phyloP scores from a whole-genome alignment of 495 filamentous ascomycete genomes.

The Podospora didyma region DNA sequence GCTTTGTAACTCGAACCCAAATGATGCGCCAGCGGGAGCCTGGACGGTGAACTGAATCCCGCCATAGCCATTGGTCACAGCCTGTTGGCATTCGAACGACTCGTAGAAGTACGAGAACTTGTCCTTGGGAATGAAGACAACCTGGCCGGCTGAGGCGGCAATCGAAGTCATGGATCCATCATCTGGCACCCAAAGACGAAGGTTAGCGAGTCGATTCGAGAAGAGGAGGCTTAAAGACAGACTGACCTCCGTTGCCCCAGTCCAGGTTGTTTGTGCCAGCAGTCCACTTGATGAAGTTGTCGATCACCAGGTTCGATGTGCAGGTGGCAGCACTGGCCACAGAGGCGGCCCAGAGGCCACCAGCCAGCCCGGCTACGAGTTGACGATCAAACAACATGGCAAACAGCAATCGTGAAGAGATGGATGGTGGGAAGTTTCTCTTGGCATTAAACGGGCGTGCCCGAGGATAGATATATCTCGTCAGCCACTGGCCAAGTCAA shows the following conservation, averaged over 20 bases:
- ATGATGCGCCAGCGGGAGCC: constrained; percentile 45
- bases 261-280: constrained; percentile 46
- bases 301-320: constrained; percentile 48
- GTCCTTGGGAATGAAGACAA: constrained; percentile 49
- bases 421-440: background rate
- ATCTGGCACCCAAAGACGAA: constrained; percentile 35
- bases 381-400: constrained; percentile 21
- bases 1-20: constrained; percentile 54
- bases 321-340: constrained; percentile 31
- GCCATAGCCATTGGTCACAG: constrained; percentile 43
- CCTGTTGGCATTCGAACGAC: constrained; percentile 47
- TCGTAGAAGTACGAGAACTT: constrained; percentile 55
- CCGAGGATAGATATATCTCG: constrained; percentile 15
- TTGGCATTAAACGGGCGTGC: constrained; percentile 5
- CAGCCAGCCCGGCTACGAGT: constrained; percentile 23
- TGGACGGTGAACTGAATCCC: constrained; percentile 53
- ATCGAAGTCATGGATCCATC: constrained; percentile 53
- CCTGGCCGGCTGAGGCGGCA: constrained; percentile 38
- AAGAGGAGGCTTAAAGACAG: too few species aligned
- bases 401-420: constrained; percentile 4
- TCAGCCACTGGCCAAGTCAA: background rate
- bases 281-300: constrained; percentile 53
- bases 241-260: constrained; percentile 44
- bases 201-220: constrained; percentile 1
- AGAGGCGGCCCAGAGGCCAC: constrained; percentile 13